These are phyloP conservation scores for Skeletonema grethae DNA, from an alignment of 108 stramenopile genomes.

Conservation along the genomic window DNA sequence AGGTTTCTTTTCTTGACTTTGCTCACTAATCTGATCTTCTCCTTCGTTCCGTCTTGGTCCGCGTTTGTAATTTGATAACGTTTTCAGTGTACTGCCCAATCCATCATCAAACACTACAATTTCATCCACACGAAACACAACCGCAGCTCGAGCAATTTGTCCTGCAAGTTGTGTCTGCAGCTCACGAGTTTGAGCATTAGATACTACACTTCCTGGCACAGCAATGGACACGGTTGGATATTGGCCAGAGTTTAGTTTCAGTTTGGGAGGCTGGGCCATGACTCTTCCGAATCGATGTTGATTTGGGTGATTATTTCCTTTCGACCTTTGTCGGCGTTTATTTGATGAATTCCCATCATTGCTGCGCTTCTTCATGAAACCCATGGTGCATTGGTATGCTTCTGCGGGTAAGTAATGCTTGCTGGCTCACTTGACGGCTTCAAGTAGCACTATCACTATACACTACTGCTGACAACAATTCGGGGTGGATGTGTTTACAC, in stretches of 20 bases:
- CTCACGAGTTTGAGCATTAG: constrained; percentile 93
- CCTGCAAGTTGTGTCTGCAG: constrained; percentile 92
- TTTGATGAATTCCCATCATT: not conserved
- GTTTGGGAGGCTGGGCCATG: constrained; percentile 83
- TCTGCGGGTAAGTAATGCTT: not conserved
- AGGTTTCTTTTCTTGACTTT: constrained; percentile 10
- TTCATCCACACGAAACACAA: constrained; percentile 97
- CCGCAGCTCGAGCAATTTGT: constrained; percentile 94
- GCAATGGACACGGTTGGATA: constrained; percentile 93
- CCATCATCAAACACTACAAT: constrained; percentile 96
- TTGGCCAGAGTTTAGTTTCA: constrained; percentile 34
- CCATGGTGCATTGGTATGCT: not conserved
- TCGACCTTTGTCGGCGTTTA: not conserved
- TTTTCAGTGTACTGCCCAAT: constrained; percentile 43
- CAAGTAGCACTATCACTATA: no score
- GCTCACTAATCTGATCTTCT: constrained; percentile 1
- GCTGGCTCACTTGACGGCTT: no score
- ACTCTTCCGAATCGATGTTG: constrained; percentile 85
- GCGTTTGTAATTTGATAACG: constrained; percentile 34
- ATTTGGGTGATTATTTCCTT: constrained; percentile 11
- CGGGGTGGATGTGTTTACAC: no score
- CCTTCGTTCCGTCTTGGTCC: constrained; percentile 23
- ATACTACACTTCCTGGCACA: constrained; percentile 89
- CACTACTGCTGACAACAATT: no score
- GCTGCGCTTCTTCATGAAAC: not conserved